Conservation (phyloP, 768 basidiomycete genomes). For the Podaxis pistillaris region DNA sequence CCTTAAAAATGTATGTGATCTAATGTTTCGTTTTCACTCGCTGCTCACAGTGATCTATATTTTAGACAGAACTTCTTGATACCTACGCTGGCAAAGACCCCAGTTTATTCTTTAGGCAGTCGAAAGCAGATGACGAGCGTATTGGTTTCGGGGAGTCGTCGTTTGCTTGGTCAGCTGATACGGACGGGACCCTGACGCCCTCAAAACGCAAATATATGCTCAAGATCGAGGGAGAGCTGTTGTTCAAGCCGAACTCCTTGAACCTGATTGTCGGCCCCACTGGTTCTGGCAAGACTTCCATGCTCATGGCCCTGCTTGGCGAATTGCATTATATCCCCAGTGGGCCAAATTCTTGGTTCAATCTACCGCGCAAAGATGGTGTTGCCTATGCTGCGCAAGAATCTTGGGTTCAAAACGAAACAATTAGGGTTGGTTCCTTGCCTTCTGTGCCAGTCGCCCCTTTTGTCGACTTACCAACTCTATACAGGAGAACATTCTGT, state of each 20-base stretch:
- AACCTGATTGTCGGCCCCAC: slow-evolving; percentile 62
- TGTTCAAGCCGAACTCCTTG: slow-evolving; percentile 49
- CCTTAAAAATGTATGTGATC: slow-evolving; percentile 31
- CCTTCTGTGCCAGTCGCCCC: not conserved
- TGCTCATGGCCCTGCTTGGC: slow-evolving; percentile 62
- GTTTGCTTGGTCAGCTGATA: slow-evolving; percentile 52
- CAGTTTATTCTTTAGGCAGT: slow-evolving; percentile 16
- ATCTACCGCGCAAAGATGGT: slow-evolving; percentile 60
- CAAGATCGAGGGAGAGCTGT: slow-evolving; percentile 47
- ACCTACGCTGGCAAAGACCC: slow-evolving; percentile 24
- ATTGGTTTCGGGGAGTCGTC: slow-evolving; percentile 52
- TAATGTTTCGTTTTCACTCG: not conserved
- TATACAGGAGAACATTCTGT: slow-evolving; percentile 66
- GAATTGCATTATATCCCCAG: slow-evolving; percentile 64
- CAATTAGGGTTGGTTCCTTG: slow-evolving; percentile 45
- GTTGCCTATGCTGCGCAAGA: slow-evolving; percentile 80
- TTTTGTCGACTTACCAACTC: not conserved
- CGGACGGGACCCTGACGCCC: slow-evolving; percentile 33
- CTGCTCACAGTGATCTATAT: not conserved
- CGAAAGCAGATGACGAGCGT: slow-evolving; percentile 18
- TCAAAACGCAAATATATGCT: slow-evolving; percentile 51
- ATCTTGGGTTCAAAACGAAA: slow-evolving; percentile 79
- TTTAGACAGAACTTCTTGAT: slow-evolving; percentile 50
- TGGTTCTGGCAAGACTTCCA: slow-evolving; percentile 57
- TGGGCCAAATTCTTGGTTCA: slow-evolving; percentile 55